Percentiles rank a stretch among this genome's conserved stretches.
Conservation (phyloP, 2,329 filamentous ascomycete species). For the Beauveria varroae region DNA sequence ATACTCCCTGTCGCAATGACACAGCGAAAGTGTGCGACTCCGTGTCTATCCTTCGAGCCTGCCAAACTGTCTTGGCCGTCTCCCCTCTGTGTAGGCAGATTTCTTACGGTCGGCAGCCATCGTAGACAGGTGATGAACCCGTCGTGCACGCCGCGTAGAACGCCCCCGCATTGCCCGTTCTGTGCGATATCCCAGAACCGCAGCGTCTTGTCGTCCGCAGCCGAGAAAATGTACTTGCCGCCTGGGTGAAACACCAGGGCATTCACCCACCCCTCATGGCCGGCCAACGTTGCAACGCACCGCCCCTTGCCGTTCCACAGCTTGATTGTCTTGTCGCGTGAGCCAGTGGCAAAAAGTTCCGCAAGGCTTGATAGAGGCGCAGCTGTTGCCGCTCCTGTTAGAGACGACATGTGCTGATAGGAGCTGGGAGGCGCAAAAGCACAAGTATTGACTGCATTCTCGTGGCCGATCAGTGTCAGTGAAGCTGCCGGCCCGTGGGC, state of each 20-base stretch:
- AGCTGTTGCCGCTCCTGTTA: slow-evolving; percentile 68
- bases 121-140: slow-evolving; percentile 81
- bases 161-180: slow-evolving; percentile 83
- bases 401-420: slow-evolving; percentile 64
- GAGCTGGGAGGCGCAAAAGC: slow-evolving; percentile 72
- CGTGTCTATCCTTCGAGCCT: slow-evolving; percentile 32
- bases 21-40: slow-evolving; percentile 62
- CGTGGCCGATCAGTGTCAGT: slow-evolving; percentile 74
- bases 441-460: slow-evolving; percentile 80
- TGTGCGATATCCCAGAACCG: slow-evolving; percentile 90
- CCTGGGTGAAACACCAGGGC: slow-evolving; percentile 83
- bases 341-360: slow-evolving; percentile 85
- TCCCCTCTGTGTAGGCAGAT: slow-evolving; percentile 19
- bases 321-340: slow-evolving; percentile 82
- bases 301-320: slow-evolving; percentile 82
- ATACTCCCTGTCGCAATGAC: slow-evolving; percentile 81
- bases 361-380: slow-evolving; percentile 66
- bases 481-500: slow-evolving; percentile 59
- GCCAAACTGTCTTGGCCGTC: slow-evolving; percentile 25
- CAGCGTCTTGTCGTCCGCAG: slow-evolving; percentile 83
- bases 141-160: slow-evolving; percentile 65
- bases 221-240: slow-evolving; percentile 81
- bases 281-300: slow-evolving; percentile 72
- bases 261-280: slow-evolving; percentile 93
- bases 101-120: slow-evolving; percentile 66